These are phyloP conservation scores for Encephalitozoon hellem DNA, from an alignment of 371 early-diverging fungal species.

Conservation along the genomic window DNA sequence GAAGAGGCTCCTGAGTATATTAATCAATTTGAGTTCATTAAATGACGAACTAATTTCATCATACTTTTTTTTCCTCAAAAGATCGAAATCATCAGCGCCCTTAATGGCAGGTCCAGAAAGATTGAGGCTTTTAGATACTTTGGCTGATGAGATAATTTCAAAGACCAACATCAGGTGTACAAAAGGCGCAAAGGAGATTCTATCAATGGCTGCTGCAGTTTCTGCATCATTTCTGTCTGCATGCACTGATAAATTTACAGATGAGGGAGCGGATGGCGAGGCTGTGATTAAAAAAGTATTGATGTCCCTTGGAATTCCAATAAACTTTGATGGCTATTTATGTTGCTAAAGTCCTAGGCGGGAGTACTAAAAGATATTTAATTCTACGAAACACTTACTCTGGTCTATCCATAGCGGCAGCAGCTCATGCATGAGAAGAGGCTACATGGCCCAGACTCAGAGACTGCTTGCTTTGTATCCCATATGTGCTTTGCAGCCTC, in stretches of 20 bases:
- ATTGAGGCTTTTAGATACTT: background rate
- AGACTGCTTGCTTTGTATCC: constrained; percentile 12
- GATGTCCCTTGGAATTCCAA: background rate
- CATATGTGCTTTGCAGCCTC: constrained; percentile 52
- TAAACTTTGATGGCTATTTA: background rate
- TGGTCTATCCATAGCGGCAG: background rate
- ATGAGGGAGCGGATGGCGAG: background rate
- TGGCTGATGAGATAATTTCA: background rate
- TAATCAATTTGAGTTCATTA: constrained; percentile 10
- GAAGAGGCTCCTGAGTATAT: constrained; percentile 2
- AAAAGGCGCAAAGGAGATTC: background rate
- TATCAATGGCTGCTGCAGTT: background rate
- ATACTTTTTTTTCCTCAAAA: background rate
- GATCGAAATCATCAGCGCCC: background rate
- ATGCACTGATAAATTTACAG: background rate
- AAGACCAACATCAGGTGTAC: background rate
- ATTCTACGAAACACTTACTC: background rate
- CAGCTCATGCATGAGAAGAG: background rate
- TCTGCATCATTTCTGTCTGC: background rate
- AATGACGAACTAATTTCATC: background rate
- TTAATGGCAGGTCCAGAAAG: background rate
- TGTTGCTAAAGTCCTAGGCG: background rate
- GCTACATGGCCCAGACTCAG: constrained; percentile 14
- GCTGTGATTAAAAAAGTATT: background rate
- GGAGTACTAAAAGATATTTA: background rate